phyloP scores from a whole-genome alignment of 164 flowering plant genomes.

The Annona cherimola region DNA sequence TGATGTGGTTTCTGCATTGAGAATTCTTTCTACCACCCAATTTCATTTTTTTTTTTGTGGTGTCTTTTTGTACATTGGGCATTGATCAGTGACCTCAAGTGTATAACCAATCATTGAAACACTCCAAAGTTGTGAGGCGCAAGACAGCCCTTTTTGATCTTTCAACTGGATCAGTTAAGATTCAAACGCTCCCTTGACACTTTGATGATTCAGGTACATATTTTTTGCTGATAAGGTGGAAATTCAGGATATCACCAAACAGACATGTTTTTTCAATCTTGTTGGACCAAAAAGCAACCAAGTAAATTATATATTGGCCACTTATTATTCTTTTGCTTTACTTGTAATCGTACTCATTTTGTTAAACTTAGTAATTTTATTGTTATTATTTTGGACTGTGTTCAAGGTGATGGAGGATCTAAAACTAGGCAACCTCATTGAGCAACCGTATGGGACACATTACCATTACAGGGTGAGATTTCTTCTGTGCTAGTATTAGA shows the following conservation, averaged over 20 bases:
- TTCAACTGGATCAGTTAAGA: too few species aligned
- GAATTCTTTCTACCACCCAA: too few species aligned
- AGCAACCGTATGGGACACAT: slow-evolving; percentile 79
- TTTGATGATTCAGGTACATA: slow-evolving; percentile 60
- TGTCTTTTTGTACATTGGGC: not conserved
- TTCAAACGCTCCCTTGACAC: too few species aligned
- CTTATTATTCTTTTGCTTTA: not conserved
- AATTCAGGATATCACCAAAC: slow-evolving; percentile 62
- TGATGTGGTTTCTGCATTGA: not conserved
- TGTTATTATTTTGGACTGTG: slow-evolving; percentile 10
- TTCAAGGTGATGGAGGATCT: slow-evolving; percentile 59
- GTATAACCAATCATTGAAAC: not conserved
- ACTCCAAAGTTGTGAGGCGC: not conserved
- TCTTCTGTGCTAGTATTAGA: not conserved
- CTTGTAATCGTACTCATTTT: not conserved
- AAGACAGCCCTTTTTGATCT: not conserved
- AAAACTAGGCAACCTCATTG: slow-evolving; percentile 68
- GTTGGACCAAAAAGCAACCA: slow-evolving; percentile 74
- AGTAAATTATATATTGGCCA: slow-evolving; percentile 34
- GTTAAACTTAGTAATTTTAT: slow-evolving; percentile 8
- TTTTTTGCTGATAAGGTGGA: slow-evolving; percentile 84
- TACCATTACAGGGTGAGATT: slow-evolving; percentile 62
- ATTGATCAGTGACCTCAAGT: not conserved
- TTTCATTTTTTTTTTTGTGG: too few species aligned
- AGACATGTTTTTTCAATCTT: slow-evolving; percentile 62